Conservation (phyloP, 352 stramenopile species). For the Phytophthora idaei region DNA sequence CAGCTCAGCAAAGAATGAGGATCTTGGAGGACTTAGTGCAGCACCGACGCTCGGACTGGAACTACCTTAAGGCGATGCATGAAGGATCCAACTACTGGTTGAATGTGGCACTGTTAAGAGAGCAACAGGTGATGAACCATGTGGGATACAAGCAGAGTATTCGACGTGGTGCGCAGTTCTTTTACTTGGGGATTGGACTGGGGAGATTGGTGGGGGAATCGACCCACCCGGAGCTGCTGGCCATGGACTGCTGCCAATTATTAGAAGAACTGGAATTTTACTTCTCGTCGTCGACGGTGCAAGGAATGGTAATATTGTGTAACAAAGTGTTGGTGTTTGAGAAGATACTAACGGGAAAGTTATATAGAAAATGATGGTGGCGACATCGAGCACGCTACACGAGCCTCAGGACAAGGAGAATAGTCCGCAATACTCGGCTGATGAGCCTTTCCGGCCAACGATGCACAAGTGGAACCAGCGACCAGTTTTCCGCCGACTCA, state of each 20-base stretch:
- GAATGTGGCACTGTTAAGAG: constrained; percentile 72
- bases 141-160: constrained; percentile 65
- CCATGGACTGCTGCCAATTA: constrained; percentile 79
- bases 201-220: constrained; percentile 66
- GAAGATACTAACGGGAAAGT: background rate
- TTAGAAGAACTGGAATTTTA: constrained; percentile 88
- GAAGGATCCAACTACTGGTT: constrained; percentile 83
- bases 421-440: constrained; percentile 41
- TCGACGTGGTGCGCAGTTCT: constrained; percentile 72
- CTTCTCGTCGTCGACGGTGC: constrained; percentile 73
- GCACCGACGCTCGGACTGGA: constrained; percentile 76
- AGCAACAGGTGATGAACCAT: constrained; percentile 70
- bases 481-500: constrained; percentile 70
- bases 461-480: constrained; percentile 89
- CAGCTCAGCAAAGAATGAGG: constrained; percentile 70
- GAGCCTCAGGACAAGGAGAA: constrained; percentile 51
- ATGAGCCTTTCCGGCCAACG: constrained; percentile 67
- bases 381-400: constrained; percentile 71
- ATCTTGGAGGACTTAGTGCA: constrained; percentile 79
- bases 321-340: background rate
- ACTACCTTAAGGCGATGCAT: constrained; percentile 84
- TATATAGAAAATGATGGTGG: constrained; percentile 84
- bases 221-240: constrained; percentile 57
- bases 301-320: constrained; percentile 65
- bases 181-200: constrained; percentile 78